Base-by-base conservation (phyloP, 1,284 basidiomycete genomes). In the Puccinia triticina region DNA sequence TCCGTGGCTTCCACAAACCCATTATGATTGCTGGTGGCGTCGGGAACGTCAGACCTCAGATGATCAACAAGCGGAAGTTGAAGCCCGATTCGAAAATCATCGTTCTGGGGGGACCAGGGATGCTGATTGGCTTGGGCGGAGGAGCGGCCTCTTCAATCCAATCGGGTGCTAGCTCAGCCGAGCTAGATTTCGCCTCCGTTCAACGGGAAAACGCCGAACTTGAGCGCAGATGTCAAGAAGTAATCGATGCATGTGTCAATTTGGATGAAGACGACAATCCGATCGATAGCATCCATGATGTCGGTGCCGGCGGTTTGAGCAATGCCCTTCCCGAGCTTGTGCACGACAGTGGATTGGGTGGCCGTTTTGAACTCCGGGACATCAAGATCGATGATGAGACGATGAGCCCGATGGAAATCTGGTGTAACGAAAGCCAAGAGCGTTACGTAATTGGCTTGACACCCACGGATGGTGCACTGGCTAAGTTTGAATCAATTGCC, bases 381-480 rank as follows among this genome's bases (percentile, higher is more conserved):
- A 92, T 99, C 11, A 90, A 94, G 37, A 91, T 98, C 67, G 96
- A 95, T 55, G 97, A 99, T 87, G 90, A 91, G 46, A 92, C 92
- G 69, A 95, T 99, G 94, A 96, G 94, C 12, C 97, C 96, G 0
- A 98, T 99, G 95, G 96, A 98, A 89, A 98, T 99, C 83, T 99
- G 96, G 96, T 99, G 97, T 88, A 99, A 99, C 88, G 97, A 99
- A 88, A 94, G 92, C 84, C 96, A 99, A 89, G 96, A 99, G 87
- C 92, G 97, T 66, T 99, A 99, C 86, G 97, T 99, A 48, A 90
- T 99, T 46, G 97, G 95, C 23, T 85, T 89, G 37, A 84, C 85
- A 4, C 84, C 85, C 12, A 57, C 71, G 10, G 53, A 55, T 43
- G 50, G 16, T 10, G 72, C 78, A 34, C 53, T 81, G 40, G 46